These are phyloP conservation scores for Hypoxylon lienhwacheense DNA, from an alignment of 495 filamentous ascomycete species.

Conservation along the genomic window DNA sequence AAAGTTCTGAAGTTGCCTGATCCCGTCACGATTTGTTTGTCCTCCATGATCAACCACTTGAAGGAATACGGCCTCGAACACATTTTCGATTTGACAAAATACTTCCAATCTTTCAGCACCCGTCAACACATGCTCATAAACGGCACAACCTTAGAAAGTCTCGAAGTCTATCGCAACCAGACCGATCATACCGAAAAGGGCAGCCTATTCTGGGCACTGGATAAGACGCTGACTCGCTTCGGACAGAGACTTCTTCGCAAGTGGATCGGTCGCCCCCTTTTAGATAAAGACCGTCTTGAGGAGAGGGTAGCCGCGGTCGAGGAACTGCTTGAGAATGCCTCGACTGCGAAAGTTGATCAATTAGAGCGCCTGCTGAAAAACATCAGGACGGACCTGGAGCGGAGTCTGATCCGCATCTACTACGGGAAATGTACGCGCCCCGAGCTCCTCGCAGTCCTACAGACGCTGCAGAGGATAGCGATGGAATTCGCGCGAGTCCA, in stretches of 20 bases:
- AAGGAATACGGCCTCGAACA: slow-evolving; percentile 93
- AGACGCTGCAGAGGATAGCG: slow-evolving; percentile 79
- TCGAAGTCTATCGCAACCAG: slow-evolving; percentile 95
- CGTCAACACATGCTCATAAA: slow-evolving; percentile 95
- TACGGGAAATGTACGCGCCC: slow-evolving; percentile 93
- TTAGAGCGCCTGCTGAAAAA: slow-evolving; percentile 68
- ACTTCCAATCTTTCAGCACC: slow-evolving; percentile 95
- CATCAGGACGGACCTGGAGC: slow-evolving; percentile 82
- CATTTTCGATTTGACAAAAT: slow-evolving; percentile 94
- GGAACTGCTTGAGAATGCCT: slow-evolving; percentile 73
- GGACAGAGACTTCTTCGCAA: slow-evolving; percentile 85
- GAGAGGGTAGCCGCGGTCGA: slow-evolving; percentile 87
- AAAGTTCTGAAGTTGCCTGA: slow-evolving; percentile 85
- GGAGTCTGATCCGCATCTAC: slow-evolving; percentile 91
- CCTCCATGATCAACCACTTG: slow-evolving; percentile 94
- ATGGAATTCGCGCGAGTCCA: slow-evolving; percentile 70
- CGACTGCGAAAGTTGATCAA: slow-evolving; percentile 68
- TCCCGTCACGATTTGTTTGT: slow-evolving; percentile 86
- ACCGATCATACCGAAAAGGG: slow-evolving; percentile 86
- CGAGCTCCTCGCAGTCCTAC: slow-evolving; percentile 82
- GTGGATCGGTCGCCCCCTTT: slow-evolving; percentile 91
- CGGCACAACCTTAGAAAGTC: slow-evolving; percentile 88
- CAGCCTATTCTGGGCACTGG: slow-evolving; percentile 92
- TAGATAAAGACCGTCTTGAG: slow-evolving; percentile 76
- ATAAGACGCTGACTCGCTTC: slow-evolving; percentile 89